Base-by-base conservation (phyloP, 2,329 filamentous ascomycete genomes). In the Ceratocystis colombiana region DNA sequence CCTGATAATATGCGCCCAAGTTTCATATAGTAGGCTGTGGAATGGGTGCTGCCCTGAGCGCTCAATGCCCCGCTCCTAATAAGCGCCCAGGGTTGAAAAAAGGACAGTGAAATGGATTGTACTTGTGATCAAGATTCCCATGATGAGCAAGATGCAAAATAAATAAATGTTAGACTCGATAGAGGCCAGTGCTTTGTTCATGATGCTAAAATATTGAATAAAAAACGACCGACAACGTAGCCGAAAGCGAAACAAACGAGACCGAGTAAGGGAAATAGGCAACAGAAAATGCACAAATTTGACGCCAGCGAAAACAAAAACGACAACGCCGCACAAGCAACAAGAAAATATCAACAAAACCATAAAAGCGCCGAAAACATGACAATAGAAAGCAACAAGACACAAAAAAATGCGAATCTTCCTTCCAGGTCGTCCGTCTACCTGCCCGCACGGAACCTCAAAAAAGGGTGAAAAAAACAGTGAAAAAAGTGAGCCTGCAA, bases 281-380 rank as follows among this genome's bases (percentile, higher is more conserved):
- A 63, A 45, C 20, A 62, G 44, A 62, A 46, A 62, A 62, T 45
- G 44, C 61, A 62, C 61, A 44, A 44, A 62, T 46, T 62, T 62
- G 37, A 44, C 44, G 55, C 55, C 55, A 20, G 17, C 28, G 37
- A 1, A 59, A 28, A 62, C n/a, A 44, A 45, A 62, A 37, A 62
- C 33, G 30, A 30, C 15, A 62, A 62, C 44, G 61, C 61, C 44
- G 17, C 37, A 62, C 37, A 62, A 61, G 33, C 59, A 62, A 46
- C 20, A 53, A 53, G 44, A 25, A 45, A 63, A 66, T 10, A 55
- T 41, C 62, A 53, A 12, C 12, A 22, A 62, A 25, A 44, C 45
- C 44, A 48, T n/a, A 45, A 46, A 41, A 67, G 53, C 59, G 57
- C 41, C 57, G 6, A 37, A 53, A 41, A 66, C 28, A 66, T 62